Percentiles rank a stretch among this genome's conserved stretches.
Conservation (phyloP, 768 basidiomycete genomes). For the Nevesoporus exiguus region DNA sequence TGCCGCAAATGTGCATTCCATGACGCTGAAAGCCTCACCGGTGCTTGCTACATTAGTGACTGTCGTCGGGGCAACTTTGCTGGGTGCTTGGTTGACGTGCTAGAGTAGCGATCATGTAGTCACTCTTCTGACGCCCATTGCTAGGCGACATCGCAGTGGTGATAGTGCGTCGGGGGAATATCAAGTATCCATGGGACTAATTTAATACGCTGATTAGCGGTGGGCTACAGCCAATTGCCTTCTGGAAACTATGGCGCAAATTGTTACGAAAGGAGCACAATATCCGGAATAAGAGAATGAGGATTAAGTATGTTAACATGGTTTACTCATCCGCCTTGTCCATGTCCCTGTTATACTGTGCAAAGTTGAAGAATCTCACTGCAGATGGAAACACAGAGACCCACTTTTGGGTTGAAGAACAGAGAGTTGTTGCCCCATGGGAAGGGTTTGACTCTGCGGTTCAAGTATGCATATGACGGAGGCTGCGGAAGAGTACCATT, state of each 20-base stretch:
- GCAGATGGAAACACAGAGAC: slow-evolving; percentile 19
- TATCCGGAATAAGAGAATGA: neutral
- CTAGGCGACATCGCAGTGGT: neutral
- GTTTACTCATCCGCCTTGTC: slow-evolving; percentile 26
- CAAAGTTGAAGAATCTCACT: slow-evolving; percentile 2
- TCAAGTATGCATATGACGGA: slow-evolving; percentile 75
- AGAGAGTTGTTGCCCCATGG: slow-evolving; percentile 84
- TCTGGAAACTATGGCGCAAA: neutral
- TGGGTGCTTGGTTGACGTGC: slow-evolving; percentile 41
- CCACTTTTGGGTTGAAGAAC: slow-evolving; percentile 75
- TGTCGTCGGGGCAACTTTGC: slow-evolving; percentile 30
- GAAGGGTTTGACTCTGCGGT: slow-evolving; percentile 72
- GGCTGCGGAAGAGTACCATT: slow-evolving; percentile 66
- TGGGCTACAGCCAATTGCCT: neutral
- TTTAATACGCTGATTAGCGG: neutral
- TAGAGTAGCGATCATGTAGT: slow-evolving; percentile 10
- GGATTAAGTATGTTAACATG: neutral
- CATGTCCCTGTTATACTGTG: slow-evolving; percentile 67
- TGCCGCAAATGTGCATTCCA: slow-evolving; percentile 12
- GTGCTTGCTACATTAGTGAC: slow-evolving; percentile 30
- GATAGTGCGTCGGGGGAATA: neutral
- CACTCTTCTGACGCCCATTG: neutral
- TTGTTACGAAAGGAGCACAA: neutral
- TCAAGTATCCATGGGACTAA: neutral
- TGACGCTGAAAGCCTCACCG: slow-evolving; percentile 19